Conservation (phyloP, 305 asterid genomes). For the Plantago coronopus region DNA sequence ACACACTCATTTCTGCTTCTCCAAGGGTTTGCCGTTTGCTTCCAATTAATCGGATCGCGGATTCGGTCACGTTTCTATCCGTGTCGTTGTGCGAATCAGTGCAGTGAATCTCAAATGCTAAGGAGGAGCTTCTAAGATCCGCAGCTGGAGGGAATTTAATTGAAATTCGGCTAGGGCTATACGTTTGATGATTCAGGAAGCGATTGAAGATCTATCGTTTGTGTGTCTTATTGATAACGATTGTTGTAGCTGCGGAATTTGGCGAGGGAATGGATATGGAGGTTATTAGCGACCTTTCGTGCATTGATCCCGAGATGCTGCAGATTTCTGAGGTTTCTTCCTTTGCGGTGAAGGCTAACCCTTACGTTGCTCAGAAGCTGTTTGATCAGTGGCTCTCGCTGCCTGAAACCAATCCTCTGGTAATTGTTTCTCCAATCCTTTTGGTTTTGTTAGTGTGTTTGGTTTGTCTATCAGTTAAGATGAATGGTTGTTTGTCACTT, state of each 20-base stretch:
- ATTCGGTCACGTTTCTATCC: too few species aligned
- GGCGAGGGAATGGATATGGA: slow-evolving; percentile 54
- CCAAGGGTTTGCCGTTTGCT: neutral
- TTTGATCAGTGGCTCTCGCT: slow-evolving; percentile 92
- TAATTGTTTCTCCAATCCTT: slow-evolving; percentile 32
- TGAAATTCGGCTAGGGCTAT: slow-evolving; percentile 14
- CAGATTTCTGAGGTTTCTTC: slow-evolving; percentile 87
- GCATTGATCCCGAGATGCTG: slow-evolving; percentile 75
- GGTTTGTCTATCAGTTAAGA: neutral
- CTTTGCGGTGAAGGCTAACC: slow-evolving; percentile 72
- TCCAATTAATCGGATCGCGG: neutral
- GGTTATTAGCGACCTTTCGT: slow-evolving; percentile 64
- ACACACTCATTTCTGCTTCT: neutral
- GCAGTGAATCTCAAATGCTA: slow-evolving; percentile 21
- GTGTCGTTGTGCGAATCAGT: neutral
- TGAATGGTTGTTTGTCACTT: too few species aligned
- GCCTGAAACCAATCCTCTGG: slow-evolving; percentile 71
- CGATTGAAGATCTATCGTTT: slow-evolving; percentile 29
- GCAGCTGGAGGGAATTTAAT: slow-evolving; percentile 10
- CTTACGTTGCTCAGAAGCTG: slow-evolving; percentile 72
- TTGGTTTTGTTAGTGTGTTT: neutral
- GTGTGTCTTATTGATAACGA: slow-evolving; percentile 16
- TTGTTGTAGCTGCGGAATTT: neutral
- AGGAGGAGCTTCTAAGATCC: slow-evolving; percentile 23
- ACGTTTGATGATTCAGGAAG: slow-evolving; percentile 41